Conservation (phyloP, 2,329 filamentous ascomycete genomes). For the Fusarium sp. region DNA sequence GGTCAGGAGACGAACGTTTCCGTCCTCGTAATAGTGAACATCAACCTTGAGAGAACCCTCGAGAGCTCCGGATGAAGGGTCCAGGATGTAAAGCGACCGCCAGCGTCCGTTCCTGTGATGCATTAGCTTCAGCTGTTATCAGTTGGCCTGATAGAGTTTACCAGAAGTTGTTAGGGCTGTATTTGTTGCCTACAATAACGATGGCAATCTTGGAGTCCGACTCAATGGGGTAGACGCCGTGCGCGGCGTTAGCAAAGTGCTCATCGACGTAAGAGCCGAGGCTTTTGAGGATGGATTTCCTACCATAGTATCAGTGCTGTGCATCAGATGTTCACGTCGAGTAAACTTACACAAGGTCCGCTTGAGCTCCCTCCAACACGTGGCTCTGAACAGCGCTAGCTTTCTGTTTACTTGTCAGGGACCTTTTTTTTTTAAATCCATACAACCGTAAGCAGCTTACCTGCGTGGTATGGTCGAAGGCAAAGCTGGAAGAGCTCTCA, state of each 20-base stretch:
- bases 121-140: constrained; percentile 29
- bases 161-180: constrained; percentile 98
- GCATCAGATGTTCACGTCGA: not conserved
- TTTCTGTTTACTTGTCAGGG: constrained; percentile 65
- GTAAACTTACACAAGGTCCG: constrained; percentile 78
- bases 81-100: constrained; percentile 87
- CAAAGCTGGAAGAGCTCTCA: constrained; percentile 87
- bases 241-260: constrained; percentile 85
- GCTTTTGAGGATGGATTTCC: constrained; percentile 85
- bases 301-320: constrained; percentile 52
- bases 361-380: constrained; percentile 78
- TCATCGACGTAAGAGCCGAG: constrained; percentile 82
- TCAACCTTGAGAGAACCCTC: constrained; percentile 89
- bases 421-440: no score
- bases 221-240: constrained; percentile 84
- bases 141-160: constrained; percentile 53
- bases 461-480: constrained; percentile 85
- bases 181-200: constrained; percentile 92
- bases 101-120: constrained; percentile 87
- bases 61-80: constrained; percentile 74
- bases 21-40: constrained; percentile 99
- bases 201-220: constrained; percentile 81
- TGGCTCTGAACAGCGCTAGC: constrained; percentile 85
- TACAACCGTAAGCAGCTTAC: constrained; percentile 53
- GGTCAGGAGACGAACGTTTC: constrained; percentile 94